Conservation (phyloP, 108 stramenopile genomes). For the Craspedostauros australis region DNA sequence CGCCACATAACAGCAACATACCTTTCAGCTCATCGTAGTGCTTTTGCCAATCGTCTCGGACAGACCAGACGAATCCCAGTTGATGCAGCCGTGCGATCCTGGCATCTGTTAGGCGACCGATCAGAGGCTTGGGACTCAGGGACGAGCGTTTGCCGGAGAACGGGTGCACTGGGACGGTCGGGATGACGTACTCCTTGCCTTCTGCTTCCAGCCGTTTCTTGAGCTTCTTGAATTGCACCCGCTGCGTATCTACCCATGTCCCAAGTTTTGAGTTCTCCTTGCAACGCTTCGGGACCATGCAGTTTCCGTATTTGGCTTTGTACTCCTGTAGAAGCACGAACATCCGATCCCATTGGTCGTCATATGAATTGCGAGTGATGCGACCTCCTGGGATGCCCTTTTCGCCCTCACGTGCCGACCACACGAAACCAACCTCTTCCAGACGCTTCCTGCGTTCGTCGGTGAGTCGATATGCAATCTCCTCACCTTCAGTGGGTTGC, state of each 20-base stretch:
- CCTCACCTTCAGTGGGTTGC: conserved; percentile 10
- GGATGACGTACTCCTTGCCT: too few relatives aligned
- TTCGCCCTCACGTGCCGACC: conserved; percentile 39
- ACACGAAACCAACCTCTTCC: conserved; percentile 46
- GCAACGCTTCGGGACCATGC: conserved; percentile 55
- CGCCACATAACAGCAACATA: not conserved
- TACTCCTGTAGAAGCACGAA: conserved; percentile 27
- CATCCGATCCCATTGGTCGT: conserved; percentile 52
- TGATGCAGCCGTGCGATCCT: conserved; percentile 49
- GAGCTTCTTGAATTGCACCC: conserved; percentile 42
- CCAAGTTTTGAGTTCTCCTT: conserved; percentile 34
- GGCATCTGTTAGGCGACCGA: conserved; percentile 45
- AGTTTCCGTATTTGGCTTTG: conserved; percentile 42
- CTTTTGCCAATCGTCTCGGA: conserved; percentile 54
- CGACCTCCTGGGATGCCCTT: conserved; percentile 8
- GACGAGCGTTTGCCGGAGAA: not conserved
- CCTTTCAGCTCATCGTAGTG: conserved; percentile 40
- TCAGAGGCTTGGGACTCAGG: conserved; percentile 16
- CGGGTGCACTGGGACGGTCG: too few relatives aligned
- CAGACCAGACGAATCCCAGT: conserved; percentile 69
- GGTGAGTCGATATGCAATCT: conserved; percentile 30
- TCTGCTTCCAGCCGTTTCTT: conserved; percentile 22
- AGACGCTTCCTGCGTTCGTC: conserved; percentile 34
- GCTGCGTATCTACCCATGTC: conserved; percentile 42
- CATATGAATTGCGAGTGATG: conserved; percentile 38